phyloP scores from a whole-genome alignment of 164 flowering plant species.

The Houttuynia cordata region DNA sequence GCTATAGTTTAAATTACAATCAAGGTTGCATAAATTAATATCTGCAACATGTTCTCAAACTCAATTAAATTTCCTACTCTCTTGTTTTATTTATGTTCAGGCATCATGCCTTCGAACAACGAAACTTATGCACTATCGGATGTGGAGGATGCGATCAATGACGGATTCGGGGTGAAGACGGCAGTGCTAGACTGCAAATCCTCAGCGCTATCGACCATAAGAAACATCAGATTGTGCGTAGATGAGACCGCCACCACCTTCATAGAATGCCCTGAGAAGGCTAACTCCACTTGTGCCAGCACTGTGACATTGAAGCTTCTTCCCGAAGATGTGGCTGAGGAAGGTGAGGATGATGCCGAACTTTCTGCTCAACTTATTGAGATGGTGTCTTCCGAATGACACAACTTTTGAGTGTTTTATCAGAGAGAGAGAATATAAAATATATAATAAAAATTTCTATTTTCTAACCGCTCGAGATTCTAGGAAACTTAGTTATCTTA shows the following conservation, averaged over 20 bases:
- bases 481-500: too few relatives aligned
- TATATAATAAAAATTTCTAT: too few relatives aligned
- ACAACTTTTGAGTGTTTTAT: too few relatives aligned
- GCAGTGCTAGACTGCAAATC: not conserved
- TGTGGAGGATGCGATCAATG: not conserved
- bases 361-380: too few relatives aligned
- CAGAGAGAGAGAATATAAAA: too few relatives aligned
- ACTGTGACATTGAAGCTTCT: too few relatives aligned
- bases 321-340: too few relatives aligned
- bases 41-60: not conserved
- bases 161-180: not conserved
- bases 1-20: not conserved
- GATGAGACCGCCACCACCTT: not conserved
- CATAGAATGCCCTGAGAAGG: not conserved
- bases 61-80: not conserved
- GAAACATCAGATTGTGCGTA: not conserved
- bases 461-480: too few relatives aligned
- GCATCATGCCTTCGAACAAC: not conserved
- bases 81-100: not conserved
- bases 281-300: not conserved
- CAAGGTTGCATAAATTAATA: not conserved
- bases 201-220: not conserved
- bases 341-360: too few relatives aligned
- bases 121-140: not conserved
- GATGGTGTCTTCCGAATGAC: too few relatives aligned